A percentile compares a stretch with the other conserved stretches of the same genome.
Conservation (phyloP, 1,284 basidiomycete species). For the Malassezia japonica region DNA sequence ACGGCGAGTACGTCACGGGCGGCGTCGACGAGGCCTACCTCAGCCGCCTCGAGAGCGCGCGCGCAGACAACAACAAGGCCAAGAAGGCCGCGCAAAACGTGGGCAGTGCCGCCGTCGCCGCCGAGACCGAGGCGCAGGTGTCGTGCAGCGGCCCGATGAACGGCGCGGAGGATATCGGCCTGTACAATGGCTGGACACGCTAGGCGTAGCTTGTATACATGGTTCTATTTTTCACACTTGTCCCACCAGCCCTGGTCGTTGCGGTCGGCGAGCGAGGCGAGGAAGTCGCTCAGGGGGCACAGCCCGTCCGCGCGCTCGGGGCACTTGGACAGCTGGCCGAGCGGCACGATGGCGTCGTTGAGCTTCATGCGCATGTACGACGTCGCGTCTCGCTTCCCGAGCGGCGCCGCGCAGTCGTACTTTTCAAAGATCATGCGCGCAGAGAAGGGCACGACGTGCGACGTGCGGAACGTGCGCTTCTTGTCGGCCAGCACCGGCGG, state of each 20-base stretch:
- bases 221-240: not conserved
- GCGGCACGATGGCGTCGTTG: constrained; percentile 20
- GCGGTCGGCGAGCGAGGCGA: constrained; percentile 21
- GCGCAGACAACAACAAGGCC: constrained; percentile 72
- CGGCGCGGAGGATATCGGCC: constrained; percentile 40
- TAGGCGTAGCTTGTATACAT: constrained; percentile 1
- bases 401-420: constrained; percentile 19
- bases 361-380: constrained; percentile 11
- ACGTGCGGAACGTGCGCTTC: constrained; percentile 20
- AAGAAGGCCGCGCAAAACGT: constrained; percentile 28
- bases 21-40: constrained; percentile 84
- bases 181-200: constrained; percentile 13
- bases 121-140: constrained; percentile 23
- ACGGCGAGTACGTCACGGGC: constrained; percentile 91
- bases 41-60: constrained; percentile 62
- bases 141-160: constrained; percentile 45
- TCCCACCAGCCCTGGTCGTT: constrained; percentile 29
- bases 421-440: constrained; percentile 37
- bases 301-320: constrained; percentile 27
- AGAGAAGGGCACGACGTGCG: constrained; percentile 37
- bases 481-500: constrained; percentile 10
- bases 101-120: constrained; percentile 13
- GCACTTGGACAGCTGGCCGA: constrained; percentile 28
- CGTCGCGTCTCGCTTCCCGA: not conserved
- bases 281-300: constrained; percentile 23